Evolutionary conservation across 2,329 filamentous ascomycete genomes (phyloP).

Genomic region (Paraphaeosphaeria sporulosa): DNA sequence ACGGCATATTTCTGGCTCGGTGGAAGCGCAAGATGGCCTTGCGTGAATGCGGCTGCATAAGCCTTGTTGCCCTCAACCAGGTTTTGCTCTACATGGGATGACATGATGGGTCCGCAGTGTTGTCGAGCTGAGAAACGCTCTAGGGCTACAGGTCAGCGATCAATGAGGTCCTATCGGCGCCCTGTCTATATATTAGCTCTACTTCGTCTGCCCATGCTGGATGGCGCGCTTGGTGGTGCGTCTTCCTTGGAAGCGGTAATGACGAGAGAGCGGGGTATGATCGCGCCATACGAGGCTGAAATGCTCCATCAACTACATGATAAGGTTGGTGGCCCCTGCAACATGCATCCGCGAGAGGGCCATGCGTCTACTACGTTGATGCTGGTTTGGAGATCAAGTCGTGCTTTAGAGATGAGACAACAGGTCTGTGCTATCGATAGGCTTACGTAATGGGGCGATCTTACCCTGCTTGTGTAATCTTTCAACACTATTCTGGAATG

Average conservation of each 20-base stretch:
- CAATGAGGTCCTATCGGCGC: constrained; percentile 12
- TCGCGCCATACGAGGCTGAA: constrained; percentile 16
- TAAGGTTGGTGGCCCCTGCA: neutral
- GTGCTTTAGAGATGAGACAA: neutral
- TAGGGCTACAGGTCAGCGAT: neutral
- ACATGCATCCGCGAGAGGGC: neutral
- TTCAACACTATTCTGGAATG: too few relatives aligned
- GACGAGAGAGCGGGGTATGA: constrained; percentile 23
- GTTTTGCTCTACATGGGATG: constrained; percentile 60
- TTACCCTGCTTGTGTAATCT: too few relatives aligned
- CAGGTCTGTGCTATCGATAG: neutral
- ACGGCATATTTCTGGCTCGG: constrained; percentile 74
- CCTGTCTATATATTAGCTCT: constrained; percentile 3
- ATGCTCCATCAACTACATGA: neutral
- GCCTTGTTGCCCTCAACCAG: constrained; percentile 64
- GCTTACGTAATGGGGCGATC: neutral
- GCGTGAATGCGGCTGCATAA: constrained; percentile 67
- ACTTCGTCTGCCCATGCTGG: neutral
- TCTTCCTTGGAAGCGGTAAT: constrained; percentile 19
- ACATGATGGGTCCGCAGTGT: constrained; percentile 37
- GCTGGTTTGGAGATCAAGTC: neutral
- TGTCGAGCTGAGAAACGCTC: neutral
- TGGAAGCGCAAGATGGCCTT: constrained; percentile 71
- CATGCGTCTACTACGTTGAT: neutral
- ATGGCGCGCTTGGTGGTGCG: constrained; percentile 6